These are phyloP conservation scores for Fusarium sp. DNA, from an alignment of 2,329 filamentous ascomycete genomes.

Conservation along the genomic window DNA sequence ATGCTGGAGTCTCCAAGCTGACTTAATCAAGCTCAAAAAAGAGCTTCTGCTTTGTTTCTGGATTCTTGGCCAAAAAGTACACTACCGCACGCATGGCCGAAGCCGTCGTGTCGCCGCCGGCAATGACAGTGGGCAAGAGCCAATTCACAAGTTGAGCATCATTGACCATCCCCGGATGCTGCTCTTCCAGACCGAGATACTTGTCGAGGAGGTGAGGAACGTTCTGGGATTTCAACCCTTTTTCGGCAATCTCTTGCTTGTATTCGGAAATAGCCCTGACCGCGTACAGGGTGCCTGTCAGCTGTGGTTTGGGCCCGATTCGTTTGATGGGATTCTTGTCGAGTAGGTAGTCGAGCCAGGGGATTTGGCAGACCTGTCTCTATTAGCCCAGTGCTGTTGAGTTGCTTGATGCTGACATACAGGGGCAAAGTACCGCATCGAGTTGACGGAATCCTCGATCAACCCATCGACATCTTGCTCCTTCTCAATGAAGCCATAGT, in stretches of 20 bases:
- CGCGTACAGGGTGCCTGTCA: neutral
- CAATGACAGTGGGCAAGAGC: slow-evolving; percentile 45
- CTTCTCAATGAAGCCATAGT: neutral
- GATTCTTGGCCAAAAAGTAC: slow-evolving; percentile 52
- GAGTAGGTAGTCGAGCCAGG: slow-evolving; percentile 6
- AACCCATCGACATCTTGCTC: neutral
- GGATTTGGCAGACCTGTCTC: neutral
- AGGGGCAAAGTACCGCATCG: neutral
- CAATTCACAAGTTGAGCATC: slow-evolving; percentile 46
- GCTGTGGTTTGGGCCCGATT: neutral
- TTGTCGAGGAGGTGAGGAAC: slow-evolving; percentile 19
- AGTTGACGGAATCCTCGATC: neutral
- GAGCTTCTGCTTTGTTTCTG: neutral
- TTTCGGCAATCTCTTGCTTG: neutral
- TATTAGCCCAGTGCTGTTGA: neutral
- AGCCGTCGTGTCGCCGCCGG: slow-evolving; percentile 51
- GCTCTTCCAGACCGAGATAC: slow-evolving; percentile 18
- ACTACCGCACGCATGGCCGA: slow-evolving; percentile 49
- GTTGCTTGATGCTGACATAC: neutral
- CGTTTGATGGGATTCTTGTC: slow-evolving; percentile 15
- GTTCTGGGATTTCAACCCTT: neutral
- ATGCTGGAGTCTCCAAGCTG: neutral
- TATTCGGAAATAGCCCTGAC: neutral
- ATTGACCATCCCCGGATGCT: slow-evolving; percentile 14
- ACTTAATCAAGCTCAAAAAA: neutral